Evolutionary conservation across 2,329 filamentous ascomycete genomes (phyloP).

Genomic region (Phaeosphaeriaceae sp.): DNA sequence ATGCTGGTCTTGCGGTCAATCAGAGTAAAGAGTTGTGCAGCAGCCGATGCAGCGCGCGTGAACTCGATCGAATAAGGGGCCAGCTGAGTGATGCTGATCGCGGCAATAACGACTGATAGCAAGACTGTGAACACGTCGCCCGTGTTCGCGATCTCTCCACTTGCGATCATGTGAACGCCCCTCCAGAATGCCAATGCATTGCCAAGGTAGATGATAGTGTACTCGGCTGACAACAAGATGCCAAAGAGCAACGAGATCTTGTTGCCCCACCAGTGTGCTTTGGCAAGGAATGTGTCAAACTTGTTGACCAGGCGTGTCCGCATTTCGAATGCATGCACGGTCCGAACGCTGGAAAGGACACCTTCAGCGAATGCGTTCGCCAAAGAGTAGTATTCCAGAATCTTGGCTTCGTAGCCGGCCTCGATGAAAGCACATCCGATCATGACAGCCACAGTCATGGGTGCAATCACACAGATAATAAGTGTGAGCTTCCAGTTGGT

Average conservation of each 20-base stretch:
- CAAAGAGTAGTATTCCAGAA: conserved; percentile 10
- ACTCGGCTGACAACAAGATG: conserved; percentile 66
- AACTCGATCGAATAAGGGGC: conserved; percentile 19
- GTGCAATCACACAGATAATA: conserved; percentile 58
- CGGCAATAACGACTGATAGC: conserved; percentile 86
- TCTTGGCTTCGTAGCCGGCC: conserved; percentile 12
- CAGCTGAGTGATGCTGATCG: conserved; percentile 54
- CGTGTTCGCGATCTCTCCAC: conserved; percentile 56
- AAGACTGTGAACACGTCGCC: conserved; percentile 76
- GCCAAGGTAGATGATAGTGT: conserved; percentile 71
- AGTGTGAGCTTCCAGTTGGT: conserved; percentile 92
- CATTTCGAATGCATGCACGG: conserved; percentile 68
- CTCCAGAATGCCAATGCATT: conserved; percentile 73
- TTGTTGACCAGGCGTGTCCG: conserved; percentile 64
- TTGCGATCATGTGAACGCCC: conserved; percentile 52
- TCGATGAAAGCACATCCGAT: conserved; percentile 26
- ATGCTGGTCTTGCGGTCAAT: conserved; percentile 18
- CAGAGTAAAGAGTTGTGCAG: conserved; percentile 17
- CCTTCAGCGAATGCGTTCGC: conserved; percentile 15
- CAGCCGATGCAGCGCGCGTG: conserved; percentile 20
- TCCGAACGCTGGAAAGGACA: conserved; percentile 17
- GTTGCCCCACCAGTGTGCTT: conserved; percentile 59
- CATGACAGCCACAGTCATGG: conserved; percentile 36
- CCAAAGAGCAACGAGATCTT: conserved; percentile 65
- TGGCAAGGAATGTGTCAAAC: conserved; percentile 60